phyloP scores from a whole-genome alignment of 306 rosid genomes.

The Myrica gale region DNA sequence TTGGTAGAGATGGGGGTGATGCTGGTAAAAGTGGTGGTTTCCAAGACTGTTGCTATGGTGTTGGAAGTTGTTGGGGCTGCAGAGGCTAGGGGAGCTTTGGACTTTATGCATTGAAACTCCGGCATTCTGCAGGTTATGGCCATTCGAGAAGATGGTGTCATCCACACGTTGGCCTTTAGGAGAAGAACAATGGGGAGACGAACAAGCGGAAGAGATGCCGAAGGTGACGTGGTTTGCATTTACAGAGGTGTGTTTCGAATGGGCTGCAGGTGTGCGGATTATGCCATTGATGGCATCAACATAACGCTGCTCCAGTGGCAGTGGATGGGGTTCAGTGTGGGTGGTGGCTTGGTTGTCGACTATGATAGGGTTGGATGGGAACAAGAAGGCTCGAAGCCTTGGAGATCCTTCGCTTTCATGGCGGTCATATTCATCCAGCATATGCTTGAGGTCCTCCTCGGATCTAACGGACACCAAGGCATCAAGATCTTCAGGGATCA shows the following conservation, averaged over 20 bases:
- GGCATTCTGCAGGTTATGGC: background rate
- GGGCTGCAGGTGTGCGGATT: constrained; percentile 22
- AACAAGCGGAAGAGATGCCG: constrained; percentile 45
- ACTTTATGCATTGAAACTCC: constrained; percentile 46
- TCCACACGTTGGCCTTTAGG: constrained; percentile 43
- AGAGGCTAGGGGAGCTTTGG: constrained; percentile 62
- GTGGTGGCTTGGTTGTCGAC: constrained; percentile 31
- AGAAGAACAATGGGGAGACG: constrained; percentile 68
- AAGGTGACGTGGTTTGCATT: constrained; percentile 13
- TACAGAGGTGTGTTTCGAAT: constrained; percentile 6
- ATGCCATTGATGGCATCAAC: constrained; percentile 75
- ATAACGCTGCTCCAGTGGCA: constrained; percentile 55
- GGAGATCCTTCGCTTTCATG: constrained; percentile 40
- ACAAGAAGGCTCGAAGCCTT: constrained; percentile 61
- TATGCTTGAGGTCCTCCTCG: constrained; percentile 71
- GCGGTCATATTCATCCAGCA: constrained; percentile 70
- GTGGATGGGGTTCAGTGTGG: constrained; percentile 33
- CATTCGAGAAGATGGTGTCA: constrained; percentile 23
- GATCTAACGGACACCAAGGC: constrained; percentile 54
- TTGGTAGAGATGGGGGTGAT: constrained; percentile 13
- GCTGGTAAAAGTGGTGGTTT: constrained; percentile 22
- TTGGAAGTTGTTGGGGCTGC: constrained; percentile 35
- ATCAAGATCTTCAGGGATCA: constrained; percentile 65
- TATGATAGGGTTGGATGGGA: constrained; percentile 42
- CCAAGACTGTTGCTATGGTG: background rate